Evolutionary conservation across 2,329 filamentous ascomycete species (phyloP), one percentile per base, ranked within the genome.

Genomic region (Colletotrichum lini): DNA sequence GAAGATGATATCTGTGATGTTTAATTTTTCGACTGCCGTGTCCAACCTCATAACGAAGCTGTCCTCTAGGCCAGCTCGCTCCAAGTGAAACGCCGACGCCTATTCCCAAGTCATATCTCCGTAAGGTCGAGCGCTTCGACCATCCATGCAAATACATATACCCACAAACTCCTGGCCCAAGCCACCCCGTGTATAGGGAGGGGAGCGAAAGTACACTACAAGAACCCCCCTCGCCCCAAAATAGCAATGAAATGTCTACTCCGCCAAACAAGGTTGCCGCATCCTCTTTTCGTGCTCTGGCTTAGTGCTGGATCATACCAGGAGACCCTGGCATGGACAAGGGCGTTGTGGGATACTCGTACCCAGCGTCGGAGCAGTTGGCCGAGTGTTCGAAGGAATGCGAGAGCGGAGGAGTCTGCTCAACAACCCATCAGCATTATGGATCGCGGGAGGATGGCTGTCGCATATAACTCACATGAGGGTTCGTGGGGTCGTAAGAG

Each of bases 371-470:
- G 42, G 89, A 91, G 80, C 89, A 90, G 77, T 84, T 86, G 72
- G 88, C 84, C 63, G 91, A 93, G 79, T 90, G 88, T 77, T 93
- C 91, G 80, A 91, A 93, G 38, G 90, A 92, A 79, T 93, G 91
- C 77, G 91, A 93, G 76, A 94, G 89, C 78, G 93, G 91, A 83
- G 93, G 93, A 81, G 93, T 94, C 93, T 95, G 84, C 77, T 75
- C 80, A 77, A 68, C 70, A 76, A 82, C 80, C 80, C 80, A 84
- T 88, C 85, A 88, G 87, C 84, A 84, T 82, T 80, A 80, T 78
- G 79, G 76, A 77, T 82, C 80, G 80, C 80, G 80, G 77, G 80
- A 79, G 80, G 81, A 80, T 76, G 79, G 78, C 78, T 81, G 79
- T 78, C 83, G 84, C 78, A 80, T 77, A 73, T 77, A 84, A 91